phyloP scores from a whole-genome alignment of 768 basidiomycete species.

The Erythrobasidium yunnanense region DNA sequence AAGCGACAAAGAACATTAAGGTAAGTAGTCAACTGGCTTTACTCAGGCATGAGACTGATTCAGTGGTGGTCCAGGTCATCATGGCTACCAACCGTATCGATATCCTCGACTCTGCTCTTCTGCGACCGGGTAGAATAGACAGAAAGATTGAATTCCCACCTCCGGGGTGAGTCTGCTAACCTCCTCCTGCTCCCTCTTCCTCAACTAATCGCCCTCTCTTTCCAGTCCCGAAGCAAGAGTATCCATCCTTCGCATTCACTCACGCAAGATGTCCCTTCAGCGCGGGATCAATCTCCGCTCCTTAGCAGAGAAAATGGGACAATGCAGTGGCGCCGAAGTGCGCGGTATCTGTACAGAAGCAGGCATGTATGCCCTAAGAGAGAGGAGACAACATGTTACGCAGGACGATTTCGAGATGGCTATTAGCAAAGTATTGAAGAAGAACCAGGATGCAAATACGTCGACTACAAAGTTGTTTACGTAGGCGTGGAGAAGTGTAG shows the following conservation, averaged over 20 bases:
- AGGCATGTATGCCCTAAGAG: slow-evolving; percentile 95
- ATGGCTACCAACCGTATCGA: slow-evolving; percentile 99
- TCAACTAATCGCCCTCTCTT: neutral
- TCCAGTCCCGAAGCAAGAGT: slow-evolving; percentile 75
- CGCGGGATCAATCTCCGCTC: slow-evolving; percentile 93
- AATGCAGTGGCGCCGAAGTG: slow-evolving; percentile 95
- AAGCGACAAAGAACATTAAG: slow-evolving; percentile 71
- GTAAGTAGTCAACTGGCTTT: slow-evolving; percentile 40
- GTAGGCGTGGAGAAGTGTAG: no score
- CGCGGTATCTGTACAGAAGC: slow-evolving; percentile 45
- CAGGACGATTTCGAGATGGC: slow-evolving; percentile 99
- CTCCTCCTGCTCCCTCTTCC: neutral
- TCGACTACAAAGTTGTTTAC: slow-evolving; percentile 85
- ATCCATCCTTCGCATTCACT: slow-evolving; percentile 93
- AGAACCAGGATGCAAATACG: slow-evolving; percentile 89
- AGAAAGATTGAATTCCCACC: slow-evolving; percentile 98
- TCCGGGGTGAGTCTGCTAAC: slow-evolving; percentile 50
- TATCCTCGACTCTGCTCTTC: slow-evolving; percentile 82
- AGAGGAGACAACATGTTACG: slow-evolving; percentile 90
- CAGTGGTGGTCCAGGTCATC: slow-evolving; percentile 55
- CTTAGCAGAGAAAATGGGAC: slow-evolving; percentile 97
- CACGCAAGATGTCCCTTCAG: slow-evolving; percentile 97
- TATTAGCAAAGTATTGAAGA: slow-evolving; percentile 85
- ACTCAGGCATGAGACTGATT: neutral
- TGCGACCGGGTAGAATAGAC: slow-evolving; percentile 91